These are phyloP conservation scores for Nemania sp. DNA, from an alignment of 2,329 filamentous ascomycete species.

Conservation along the genomic window DNA sequence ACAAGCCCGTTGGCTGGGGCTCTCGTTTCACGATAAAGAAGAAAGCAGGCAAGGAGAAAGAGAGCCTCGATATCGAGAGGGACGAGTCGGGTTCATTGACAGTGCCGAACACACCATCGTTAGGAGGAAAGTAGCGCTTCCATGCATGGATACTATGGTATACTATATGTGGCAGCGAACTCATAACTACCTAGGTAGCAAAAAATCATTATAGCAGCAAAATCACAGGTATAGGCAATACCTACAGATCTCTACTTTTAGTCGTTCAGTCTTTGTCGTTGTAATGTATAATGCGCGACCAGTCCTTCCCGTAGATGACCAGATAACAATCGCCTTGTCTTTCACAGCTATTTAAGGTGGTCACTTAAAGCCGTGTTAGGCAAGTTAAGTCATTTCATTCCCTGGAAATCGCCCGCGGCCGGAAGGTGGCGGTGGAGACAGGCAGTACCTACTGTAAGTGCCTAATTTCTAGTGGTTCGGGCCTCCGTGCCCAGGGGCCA, in stretches of 20 bases:
- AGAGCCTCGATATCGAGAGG: conserved; percentile 57
- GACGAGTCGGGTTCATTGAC: conserved; percentile 36
- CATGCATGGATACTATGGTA: too few species aligned
- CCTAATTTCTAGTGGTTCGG: conserved; percentile 17
- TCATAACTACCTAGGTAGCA: neutral
- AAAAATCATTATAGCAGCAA: neutral
- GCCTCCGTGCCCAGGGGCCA: conserved; percentile 20
- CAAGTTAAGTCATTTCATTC: too few species aligned
- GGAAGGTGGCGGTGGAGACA: conserved; percentile 28
- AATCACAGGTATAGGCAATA: neutral
- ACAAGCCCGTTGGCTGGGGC: conserved; percentile 54
- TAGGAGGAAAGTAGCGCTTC: conserved; percentile 29
- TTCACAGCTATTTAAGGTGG: too few species aligned
- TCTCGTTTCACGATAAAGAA: conserved; percentile 62
- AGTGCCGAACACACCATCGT: conserved; percentile 19
- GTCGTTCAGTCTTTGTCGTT: neutral
- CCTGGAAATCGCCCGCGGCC: neutral
- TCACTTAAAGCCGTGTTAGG: too few species aligned
- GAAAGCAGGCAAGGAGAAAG: conserved; percentile 58
- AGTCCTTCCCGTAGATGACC: too few species aligned
- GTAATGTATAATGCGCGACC: neutral
- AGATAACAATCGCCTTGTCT: too few species aligned
- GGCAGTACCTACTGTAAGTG: conserved; percentile 37
- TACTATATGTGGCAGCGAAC: too few species aligned
- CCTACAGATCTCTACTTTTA: neutral